phyloP scores from a whole-genome alignment of 1,139 yeast species.

The Hansenula sp. region DNA sequence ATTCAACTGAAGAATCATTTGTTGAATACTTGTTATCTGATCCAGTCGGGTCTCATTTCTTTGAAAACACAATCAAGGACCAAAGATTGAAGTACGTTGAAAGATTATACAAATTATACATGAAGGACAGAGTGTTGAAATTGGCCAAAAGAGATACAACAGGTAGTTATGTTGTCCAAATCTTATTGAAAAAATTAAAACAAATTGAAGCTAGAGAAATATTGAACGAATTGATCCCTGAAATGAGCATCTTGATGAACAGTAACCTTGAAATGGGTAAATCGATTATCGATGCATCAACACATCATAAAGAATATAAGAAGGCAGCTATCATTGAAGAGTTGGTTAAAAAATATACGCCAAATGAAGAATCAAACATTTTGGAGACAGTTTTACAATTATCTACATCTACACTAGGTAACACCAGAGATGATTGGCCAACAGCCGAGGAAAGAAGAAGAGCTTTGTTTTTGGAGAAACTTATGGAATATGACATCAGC shows the following conservation, averaged over 20 bases:
- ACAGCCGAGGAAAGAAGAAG: conserved; percentile 87
- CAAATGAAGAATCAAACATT: conserved; percentile 42
- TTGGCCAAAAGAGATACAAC: conserved; percentile 75
- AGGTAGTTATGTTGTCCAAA: conserved; percentile 81
- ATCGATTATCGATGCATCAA: conserved; percentile 66
- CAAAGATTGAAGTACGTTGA: conserved; percentile 68
- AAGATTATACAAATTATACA: conserved; percentile 66
- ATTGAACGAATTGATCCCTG: conserved; percentile 67
- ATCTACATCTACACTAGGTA: conserved; percentile 70
- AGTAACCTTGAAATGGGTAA: conserved; percentile 71
- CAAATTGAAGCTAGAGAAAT: conserved; percentile 58
- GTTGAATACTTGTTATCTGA: conserved; percentile 83
- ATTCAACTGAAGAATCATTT: conserved; percentile 71
- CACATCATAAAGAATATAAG: conserved; percentile 52
- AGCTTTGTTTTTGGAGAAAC: conserved; percentile 66
- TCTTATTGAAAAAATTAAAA: conserved; percentile 57
- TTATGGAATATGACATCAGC: conserved; percentile 61
- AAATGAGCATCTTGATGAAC: conserved; percentile 56
- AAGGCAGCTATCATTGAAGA: conserved; percentile 63
- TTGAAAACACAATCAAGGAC: conserved; percentile 65
- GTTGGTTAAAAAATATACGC: conserved; percentile 56
- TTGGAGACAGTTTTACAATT: conserved; percentile 68
- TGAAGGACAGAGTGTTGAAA: conserved; percentile 68
- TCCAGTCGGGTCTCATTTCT: conserved; percentile 87
- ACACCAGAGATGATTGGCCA: conserved; percentile 86